Evolutionary conservation across 768 basidiomycete species (phyloP).

Genomic region (Ephemerocybe angulata): DNA sequence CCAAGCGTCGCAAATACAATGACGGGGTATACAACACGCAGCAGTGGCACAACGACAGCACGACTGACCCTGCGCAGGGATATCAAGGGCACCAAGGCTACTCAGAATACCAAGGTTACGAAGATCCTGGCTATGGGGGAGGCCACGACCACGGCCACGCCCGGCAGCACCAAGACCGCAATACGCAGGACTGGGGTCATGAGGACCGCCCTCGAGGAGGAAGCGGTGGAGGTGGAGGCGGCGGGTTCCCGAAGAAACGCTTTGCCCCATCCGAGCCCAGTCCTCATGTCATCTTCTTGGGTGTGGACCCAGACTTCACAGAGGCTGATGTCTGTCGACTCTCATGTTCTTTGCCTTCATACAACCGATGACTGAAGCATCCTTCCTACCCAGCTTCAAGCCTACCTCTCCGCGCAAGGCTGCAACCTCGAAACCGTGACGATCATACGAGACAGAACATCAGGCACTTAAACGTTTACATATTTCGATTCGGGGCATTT

Average conservation of each 20-base stretch:
- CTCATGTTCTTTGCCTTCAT: slow-evolving; percentile 28
- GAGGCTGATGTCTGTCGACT: slow-evolving; percentile 83
- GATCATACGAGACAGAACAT: slow-evolving; percentile 93
- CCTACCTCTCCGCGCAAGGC: slow-evolving; percentile 66
- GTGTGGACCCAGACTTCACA: slow-evolving; percentile 86
- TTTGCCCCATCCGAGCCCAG: slow-evolving; percentile 81
- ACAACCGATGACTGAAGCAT: slow-evolving; percentile 33
- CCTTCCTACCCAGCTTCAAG: slow-evolving; percentile 63
- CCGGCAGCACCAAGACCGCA: slow-evolving; percentile 29
- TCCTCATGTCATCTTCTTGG: slow-evolving; percentile 93
- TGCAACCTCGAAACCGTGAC: slow-evolving; percentile 84
- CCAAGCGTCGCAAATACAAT: slow-evolving; percentile 78
- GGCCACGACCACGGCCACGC: slow-evolving; percentile 13
- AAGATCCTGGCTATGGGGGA: slow-evolving; percentile 31
- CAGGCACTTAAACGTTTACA: slow-evolving; percentile 87
- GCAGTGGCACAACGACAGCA: not conserved
- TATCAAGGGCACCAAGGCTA: slow-evolving; percentile 45
- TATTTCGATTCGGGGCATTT: slow-evolving; percentile 59
- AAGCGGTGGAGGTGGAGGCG: slow-evolving; percentile 27
- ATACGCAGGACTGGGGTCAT: slow-evolving; percentile 45
- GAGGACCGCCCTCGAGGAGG: slow-evolving; percentile 49
- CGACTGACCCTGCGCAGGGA: slow-evolving; percentile 14
- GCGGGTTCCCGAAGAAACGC: slow-evolving; percentile 61
- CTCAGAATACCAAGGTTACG: slow-evolving; percentile 41
- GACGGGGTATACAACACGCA: slow-evolving; percentile 52